Evolutionary conservation across 352 stramenopile species (phyloP).

Genomic region (Phytophthora citrophthora): DNA sequence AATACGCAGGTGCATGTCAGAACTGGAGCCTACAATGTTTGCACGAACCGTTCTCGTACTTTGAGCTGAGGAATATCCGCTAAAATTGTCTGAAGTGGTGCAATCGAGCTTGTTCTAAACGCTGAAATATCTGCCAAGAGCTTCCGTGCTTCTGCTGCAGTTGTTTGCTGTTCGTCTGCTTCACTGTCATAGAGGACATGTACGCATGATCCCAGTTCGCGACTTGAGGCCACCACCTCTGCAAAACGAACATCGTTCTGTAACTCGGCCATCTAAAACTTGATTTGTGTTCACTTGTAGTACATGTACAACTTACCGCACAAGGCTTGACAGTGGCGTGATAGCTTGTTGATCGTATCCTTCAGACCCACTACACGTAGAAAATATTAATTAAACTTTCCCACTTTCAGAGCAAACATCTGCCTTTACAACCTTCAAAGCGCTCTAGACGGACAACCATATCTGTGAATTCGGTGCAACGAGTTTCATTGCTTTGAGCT

Average conservation of each 20-base stretch:
- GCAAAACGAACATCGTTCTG: neutral
- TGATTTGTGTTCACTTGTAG: too few species aligned
- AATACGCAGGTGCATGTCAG: conserved; percentile 6
- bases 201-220: conserved; percentile 22
- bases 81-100: conserved; percentile 65
- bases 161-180: conserved; percentile 19
- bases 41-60: conserved; percentile 20
- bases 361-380: conserved; percentile 40
- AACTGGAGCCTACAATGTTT: neutral
- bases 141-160: conserved; percentile 20
- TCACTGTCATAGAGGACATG: conserved; percentile 29
- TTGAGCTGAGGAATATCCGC: conserved; percentile 62
- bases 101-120: conserved; percentile 63
- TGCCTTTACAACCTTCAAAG: conserved; percentile 42
- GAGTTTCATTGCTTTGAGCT: conserved; percentile 4
- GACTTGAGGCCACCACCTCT: conserved; percentile 43
- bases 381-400: conserved; percentile 15
- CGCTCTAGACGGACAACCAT: conserved; percentile 40
- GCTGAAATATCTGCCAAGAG: conserved; percentile 45
- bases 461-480: conserved; percentile 28
- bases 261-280: neutral
- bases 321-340: conserved; percentile 63
- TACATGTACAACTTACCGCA: conserved; percentile 34
- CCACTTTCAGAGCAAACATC: neutral
- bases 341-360: conserved; percentile 48